A percentile compares a stretch with the other conserved stretches of the same genome.
Evolutionary conservation across 805 yeast genomes (phyloP).

Genomic region (Ogataea corticis): DNA sequence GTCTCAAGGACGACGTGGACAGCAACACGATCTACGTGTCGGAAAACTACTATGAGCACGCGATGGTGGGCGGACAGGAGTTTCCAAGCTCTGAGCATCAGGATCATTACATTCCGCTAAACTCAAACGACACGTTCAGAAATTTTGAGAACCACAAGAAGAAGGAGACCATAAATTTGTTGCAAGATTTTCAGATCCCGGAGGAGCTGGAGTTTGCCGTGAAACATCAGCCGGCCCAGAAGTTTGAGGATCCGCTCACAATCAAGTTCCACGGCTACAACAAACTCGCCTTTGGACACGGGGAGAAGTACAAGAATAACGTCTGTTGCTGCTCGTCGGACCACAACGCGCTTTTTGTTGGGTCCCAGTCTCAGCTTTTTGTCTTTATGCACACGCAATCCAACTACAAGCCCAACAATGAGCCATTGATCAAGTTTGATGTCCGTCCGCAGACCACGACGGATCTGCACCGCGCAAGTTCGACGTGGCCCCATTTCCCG

Average conservation of each 20-base stretch:
- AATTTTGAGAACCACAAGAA: conserved; percentile 35
- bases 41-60: conserved; percentile 18
- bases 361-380: conserved; percentile 37
- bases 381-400: conserved; percentile 35
- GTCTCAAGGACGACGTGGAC: conserved; percentile 8
- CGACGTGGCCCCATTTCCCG: conserved; percentile 54
- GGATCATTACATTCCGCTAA: conserved; percentile 26
- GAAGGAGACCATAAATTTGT: conserved; percentile 14
- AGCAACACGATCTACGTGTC: conserved; percentile 15
- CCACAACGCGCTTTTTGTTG: conserved; percentile 29
- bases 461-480: conserved; percentile 36
- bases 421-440: conserved; percentile 37
- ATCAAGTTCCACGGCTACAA: conserved; percentile 19
- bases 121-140: conserved; percentile 33
- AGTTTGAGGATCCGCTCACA: conserved; percentile 36
- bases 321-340: conserved; percentile 28
- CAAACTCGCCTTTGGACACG: conserved; percentile 26
- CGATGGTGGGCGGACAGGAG: conserved; percentile 16
- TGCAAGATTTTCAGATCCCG: conserved; percentile 19
- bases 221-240: conserved; percentile 36
- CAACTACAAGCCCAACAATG: conserved; percentile 31
- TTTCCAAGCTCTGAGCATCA: conserved; percentile 6
- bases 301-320: conserved; percentile 45
- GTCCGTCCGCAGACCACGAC: conserved; percentile 44
- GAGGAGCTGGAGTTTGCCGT: conserved; percentile 26